Conservation (phyloP, 805 yeast species). For the Wickerhamomyces silvicola region DNA sequence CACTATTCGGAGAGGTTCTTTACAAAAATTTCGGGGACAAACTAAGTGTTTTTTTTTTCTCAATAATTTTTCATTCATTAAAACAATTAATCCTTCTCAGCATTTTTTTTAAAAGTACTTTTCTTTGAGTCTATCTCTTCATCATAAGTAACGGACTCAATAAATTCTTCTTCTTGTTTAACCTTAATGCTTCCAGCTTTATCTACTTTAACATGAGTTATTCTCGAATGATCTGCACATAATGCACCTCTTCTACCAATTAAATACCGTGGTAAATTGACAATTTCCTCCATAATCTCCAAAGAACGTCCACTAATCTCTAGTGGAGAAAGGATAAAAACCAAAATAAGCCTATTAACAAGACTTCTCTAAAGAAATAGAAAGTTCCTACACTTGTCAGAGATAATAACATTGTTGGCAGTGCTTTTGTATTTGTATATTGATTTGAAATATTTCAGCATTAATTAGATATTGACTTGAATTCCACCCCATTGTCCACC, state of each 20-base stretch:
- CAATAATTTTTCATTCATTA: no score
- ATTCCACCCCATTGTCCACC: conserved; percentile 58
- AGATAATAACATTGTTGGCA: conserved; percentile 43
- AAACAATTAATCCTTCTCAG: no score
- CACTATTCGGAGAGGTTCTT: no score
- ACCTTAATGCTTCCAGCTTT: conserved; percentile 10
- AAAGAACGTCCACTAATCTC: conserved; percentile 33
- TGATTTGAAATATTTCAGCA: conserved; percentile 50
- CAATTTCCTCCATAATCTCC: conserved; percentile 32
- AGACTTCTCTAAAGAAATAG: conserved; percentile 41
- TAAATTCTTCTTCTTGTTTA: conserved; percentile 9
- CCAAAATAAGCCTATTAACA: conserved; percentile 33
- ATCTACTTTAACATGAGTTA: conserved; percentile 18
- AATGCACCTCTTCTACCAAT: conserved; percentile 51
- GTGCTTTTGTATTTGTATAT: conserved; percentile 50
- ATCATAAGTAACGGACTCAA: conserved; percentile 6
- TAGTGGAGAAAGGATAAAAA: conserved; percentile 31
- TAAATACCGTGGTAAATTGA: conserved; percentile 48
- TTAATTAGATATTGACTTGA: conserved; percentile 48
- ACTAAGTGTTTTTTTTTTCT: no score
- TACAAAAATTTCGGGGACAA: no score
- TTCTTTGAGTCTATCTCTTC: neutral
- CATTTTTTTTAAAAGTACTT: no score
- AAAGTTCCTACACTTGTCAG: conserved; percentile 45
- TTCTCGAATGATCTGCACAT: conserved; percentile 45